Base-by-base conservation (phyloP, 1,284 basidiomycete species). In the Xanthoconium separans region DNA sequence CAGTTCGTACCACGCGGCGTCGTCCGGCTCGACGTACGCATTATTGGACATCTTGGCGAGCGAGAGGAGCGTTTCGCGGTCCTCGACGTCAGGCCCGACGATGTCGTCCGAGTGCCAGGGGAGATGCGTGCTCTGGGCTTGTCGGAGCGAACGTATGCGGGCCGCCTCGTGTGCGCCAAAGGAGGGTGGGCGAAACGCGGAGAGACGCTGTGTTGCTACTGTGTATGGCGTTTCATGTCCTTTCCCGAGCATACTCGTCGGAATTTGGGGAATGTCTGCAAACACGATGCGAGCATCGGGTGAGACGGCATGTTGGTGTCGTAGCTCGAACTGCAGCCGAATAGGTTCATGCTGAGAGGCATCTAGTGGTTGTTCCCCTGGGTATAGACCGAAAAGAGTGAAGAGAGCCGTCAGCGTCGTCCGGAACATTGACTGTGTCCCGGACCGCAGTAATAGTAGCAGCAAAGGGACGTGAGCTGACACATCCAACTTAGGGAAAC, bases 21-120 rank as follows among this genome's bases (percentile, higher is more conserved):
- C 83, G 16, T 77, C 77, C 0, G 79, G 81, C 9, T 76, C 68
- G 10, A 87, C 71, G 73, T 98, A 98, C 33, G 97, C 95, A 66
- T 97, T 93, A 61, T 86, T 90, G 29, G 93, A 84, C 92, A 99
- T 98, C 80, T 94, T 97, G 20, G 95, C 96, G 39, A 99, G 80
- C 29, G 84, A 76, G 13, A 91, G 77, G 22, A 99, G 73, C 1
- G 93, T 91, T 58, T 88, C 81, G 16, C 93, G 79, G 58, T 84
- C 84, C 45, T 86, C 83, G 15, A 91, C 79, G 68, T 98, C 83
- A n/a, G 89, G 89, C 0, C 74, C 84, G 6, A 71, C 31, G 4
- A 87, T 69, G 53, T 83, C 81, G 12, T 83, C 80, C 64, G 83
- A 81, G 11, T 82, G 76, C 89, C 89, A 91, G 6, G 73, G 68